phyloP scores from a whole-genome alignment of 306 rosid genomes.

The Vigna mungo region DNA sequence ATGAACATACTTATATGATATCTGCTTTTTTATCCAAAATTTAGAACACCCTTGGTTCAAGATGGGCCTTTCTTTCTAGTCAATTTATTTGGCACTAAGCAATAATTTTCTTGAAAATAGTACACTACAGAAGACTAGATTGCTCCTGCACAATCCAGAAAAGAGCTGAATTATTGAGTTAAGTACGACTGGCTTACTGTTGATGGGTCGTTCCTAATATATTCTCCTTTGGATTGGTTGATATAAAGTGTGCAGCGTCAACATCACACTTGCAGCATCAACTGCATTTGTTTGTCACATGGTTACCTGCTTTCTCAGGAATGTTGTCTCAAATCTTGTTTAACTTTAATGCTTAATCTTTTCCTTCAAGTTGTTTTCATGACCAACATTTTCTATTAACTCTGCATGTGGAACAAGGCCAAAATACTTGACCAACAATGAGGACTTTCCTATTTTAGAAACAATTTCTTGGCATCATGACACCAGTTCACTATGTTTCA shows the following conservation, averaged over 20 bases:
- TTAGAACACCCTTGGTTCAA: conserved; percentile 1
- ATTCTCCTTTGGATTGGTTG: conserved; percentile 40
- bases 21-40: neutral
- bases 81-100: neutral
- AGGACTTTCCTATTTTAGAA: conserved; percentile 24
- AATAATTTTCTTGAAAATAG: conserved; percentile 30
- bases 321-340: neutral
- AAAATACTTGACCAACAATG: conserved; percentile 1
- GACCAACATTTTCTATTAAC: neutral
- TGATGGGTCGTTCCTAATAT: conserved; percentile 7
- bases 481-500: conserved; percentile 26
- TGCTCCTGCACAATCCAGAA: conserved; percentile 7
- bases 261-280: conserved; percentile 17
- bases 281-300: conserved; percentile 47
- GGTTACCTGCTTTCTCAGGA: conserved; percentile 30
- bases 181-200: neutral
- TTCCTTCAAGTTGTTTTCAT: conserved; percentile 30
- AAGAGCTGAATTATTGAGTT: conserved; percentile 39
- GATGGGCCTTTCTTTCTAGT: neutral
- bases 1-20: neutral
- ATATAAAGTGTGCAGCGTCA: conserved; percentile 39
- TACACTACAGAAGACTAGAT: conserved; percentile 5
- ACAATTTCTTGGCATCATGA: conserved; percentile 11
- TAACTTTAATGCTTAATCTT: conserved; percentile 36
- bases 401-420: conserved; percentile 12